Conservation (phyloP, 75 land plant genomes). For the Pseudotsuga menziesii region DNA sequence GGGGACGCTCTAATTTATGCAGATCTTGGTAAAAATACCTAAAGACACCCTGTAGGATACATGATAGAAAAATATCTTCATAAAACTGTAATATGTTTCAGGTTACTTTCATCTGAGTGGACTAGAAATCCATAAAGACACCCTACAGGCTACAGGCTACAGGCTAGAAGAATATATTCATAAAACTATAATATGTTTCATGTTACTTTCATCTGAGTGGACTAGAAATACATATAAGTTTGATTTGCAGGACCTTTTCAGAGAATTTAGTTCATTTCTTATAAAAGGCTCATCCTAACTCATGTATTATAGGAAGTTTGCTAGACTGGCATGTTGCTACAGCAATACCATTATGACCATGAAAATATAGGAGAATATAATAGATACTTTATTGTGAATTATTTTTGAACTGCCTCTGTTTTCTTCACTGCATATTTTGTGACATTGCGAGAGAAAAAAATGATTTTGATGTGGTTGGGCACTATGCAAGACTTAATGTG, state of each 20-base stretch:
- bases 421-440: conserved; percentile 57
- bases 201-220: no score
- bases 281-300: background rate
- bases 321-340: background rate
- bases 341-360: background rate
- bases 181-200: no score
- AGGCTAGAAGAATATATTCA: no score
- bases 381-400: background rate
- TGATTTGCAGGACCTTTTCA: no score
- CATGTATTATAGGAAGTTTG: background rate
- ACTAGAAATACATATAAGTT: no score
- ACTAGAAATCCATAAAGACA: no score
- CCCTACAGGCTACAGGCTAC: no score
- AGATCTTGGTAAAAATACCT: conserved; percentile 65
- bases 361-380: background rate
- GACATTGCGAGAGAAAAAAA: conserved; percentile 86
- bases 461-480: conserved; percentile 97
- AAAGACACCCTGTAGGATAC: background rate
- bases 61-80: background rate
- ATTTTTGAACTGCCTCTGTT: background rate
- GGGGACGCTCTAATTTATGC: conserved; percentile 87
- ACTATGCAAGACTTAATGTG: conserved; percentile 84
- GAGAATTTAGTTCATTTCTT: no score
- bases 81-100: background rate
- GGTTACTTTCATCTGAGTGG: no score